Percentiles rank a stretch among this genome's conserved stretches.
Evolutionary conservation across 371 early-diverging fungal species (phyloP).

Genomic region (Chytridium lagenaria): DNA sequence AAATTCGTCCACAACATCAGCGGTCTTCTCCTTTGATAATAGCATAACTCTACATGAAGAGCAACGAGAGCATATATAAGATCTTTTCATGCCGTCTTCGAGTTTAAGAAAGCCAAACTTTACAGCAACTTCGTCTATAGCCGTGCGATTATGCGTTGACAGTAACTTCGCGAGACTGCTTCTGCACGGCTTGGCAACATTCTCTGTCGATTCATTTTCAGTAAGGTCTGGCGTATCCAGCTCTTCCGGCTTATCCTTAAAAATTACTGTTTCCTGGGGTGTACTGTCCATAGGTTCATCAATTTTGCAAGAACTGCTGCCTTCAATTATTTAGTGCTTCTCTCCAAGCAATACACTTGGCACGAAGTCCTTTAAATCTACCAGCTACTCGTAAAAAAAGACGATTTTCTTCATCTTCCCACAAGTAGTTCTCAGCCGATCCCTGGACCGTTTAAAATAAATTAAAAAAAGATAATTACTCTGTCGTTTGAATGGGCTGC

Average conservation of each 20-base stretch:
- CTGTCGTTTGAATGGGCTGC: conserved; percentile 15
- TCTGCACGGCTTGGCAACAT: conserved; percentile 31
- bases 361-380: conserved; percentile 76
- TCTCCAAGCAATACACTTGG: conserved; percentile 76
- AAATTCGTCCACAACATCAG: conserved; percentile 60
- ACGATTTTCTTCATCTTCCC: conserved; percentile 89
- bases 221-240: conserved; percentile 10
- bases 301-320: background rate
- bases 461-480: background rate
- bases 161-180: conserved; percentile 78
- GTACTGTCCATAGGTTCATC: conserved; percentile 20
- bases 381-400: conserved; percentile 82
- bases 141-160: conserved; percentile 76
- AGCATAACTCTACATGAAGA: conserved; percentile 81
- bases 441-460: conserved; percentile 35
- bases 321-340: conserved; percentile 28
- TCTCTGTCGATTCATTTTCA: conserved; percentile 23
- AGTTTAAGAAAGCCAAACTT: conserved; percentile 92
- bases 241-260: too few relatives aligned
- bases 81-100: conserved; percentile 75
- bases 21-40: conserved; percentile 62
- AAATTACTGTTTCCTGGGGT: too few relatives aligned
- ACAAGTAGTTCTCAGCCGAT: conserved; percentile 55
- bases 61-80: conserved; percentile 72
- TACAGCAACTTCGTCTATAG: conserved; percentile 86